Base-by-base conservation (phyloP, 108 stramenopile species). In the Asterionellopsis glacialis region DNA sequence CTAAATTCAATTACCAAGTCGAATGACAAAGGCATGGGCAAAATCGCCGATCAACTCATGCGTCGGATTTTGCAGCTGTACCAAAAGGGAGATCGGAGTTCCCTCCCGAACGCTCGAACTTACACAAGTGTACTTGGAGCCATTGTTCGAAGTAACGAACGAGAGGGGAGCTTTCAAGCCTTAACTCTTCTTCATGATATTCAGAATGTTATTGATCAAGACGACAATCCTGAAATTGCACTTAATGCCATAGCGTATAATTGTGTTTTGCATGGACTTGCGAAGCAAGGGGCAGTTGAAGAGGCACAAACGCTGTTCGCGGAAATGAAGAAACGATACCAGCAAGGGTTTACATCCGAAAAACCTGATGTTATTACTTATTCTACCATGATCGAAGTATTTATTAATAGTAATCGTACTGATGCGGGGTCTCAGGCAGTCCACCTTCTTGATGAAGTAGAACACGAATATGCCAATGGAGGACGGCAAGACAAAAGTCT, bases 291-390 rank as follows among this genome's bases (percentile, higher is more conserved):
- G 11, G 6, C 16, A 13, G 65, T 45, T 11, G 11, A 42, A 16
- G 65, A 59, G 14, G 59, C 51, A 23, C 27, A 16, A 23, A 28
- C 26, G 11, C 5, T 21, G 11, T 55, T 69, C 10, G 38, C 55
- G 21, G 13, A 53, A n/a, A 61, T 53, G 59, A 54, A 55, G 28
- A 55, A 44, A 28, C 11, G 59, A 33, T 14, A 45, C 1, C 14
- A 38, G 41, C 26, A 40, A 19, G 68, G 53, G 11, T 55, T 41
- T 26, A 19, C 27, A 2, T 6, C 51, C 18, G 18, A 11, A 1
- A 57, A 57, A 40, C 53, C 59, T 9, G 43, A 59, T 28, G 27
- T 13, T 24, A 45, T 61, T 25, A 27, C 51, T 9, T 59, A 27
- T 28, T 19, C 60, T 26, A 21, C 27, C 45, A 44, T 53, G 11